Percentiles rank a stretch among this genome's conserved stretches.
Conservation (phyloP, 2,329 filamentous ascomycete genomes). For the Westerdykella sp. region DNA sequence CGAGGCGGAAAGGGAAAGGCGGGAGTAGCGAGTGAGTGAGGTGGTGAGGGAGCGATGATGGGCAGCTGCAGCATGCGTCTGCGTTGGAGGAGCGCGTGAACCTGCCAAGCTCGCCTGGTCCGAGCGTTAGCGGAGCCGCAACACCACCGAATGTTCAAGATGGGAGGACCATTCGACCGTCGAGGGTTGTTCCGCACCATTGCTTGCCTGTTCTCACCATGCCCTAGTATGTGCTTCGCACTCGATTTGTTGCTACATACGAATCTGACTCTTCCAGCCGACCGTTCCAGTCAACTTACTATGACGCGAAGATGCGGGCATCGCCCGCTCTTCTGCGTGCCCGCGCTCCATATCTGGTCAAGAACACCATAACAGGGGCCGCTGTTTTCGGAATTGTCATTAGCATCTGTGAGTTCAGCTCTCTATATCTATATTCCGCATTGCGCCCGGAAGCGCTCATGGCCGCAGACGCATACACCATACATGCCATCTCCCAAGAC, state of each 20-base stretch:
- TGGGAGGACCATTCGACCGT: background rate
- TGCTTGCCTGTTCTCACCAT: conserved; percentile 16
- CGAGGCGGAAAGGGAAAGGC: conserved; percentile 4
- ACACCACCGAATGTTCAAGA: conserved; percentile 3
- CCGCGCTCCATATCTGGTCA: conserved; percentile 83
- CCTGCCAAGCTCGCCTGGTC: conserved; percentile 2
- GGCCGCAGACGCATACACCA: conserved; percentile 58
- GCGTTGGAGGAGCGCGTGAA: background rate
- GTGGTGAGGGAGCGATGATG: conserved; percentile 11
- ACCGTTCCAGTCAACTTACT: conserved; percentile 71
- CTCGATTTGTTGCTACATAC: background rate
- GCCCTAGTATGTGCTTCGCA: conserved; percentile 27
- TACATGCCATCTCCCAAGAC: conserved; percentile 86
- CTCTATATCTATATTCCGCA: conserved; percentile 8
- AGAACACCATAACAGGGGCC: conserved; percentile 78
- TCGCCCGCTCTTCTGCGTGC: conserved; percentile 86
- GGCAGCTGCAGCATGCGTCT: conserved; percentile 3
- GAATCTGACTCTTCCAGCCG: conserved; percentile 20
- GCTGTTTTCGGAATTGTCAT: conserved; percentile 69
- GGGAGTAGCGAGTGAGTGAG: conserved; percentile 16
- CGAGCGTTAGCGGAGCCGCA: conserved; percentile 3
- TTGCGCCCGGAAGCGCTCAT: background rate
- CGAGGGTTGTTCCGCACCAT: background rate
- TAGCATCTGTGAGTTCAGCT: conserved; percentile 63
- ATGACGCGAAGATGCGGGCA: conserved; percentile 80